Evolutionary conservation across 2,329 filamentous ascomycete genomes (phyloP), one percentile per base, ranked within the genome.

Genomic region (Colletotrichum sp.): DNA sequence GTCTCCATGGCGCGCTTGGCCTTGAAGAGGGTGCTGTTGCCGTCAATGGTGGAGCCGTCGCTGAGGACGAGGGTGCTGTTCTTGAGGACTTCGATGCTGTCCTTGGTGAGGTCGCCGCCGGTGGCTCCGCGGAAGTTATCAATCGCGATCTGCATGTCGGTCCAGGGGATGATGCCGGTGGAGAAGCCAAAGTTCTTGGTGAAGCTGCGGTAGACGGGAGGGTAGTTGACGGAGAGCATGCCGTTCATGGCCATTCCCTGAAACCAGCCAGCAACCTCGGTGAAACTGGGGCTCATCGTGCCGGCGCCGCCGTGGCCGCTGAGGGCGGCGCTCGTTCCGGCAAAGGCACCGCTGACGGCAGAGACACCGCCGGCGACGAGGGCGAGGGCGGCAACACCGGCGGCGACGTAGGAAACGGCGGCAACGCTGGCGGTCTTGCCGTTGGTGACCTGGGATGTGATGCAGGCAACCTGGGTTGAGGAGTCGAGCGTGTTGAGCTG

Each of bases 221-320:
- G 97, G 79, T 98, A 96, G 80, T 93, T 92, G 80, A 98, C 96
- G 76, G 95, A 98, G 83, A 98, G 90, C 97, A 99, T 99, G 79
- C 97, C 96, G 85, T 97, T 98, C 88, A 97, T 94, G 32, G 97
- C 96, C 89, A 99, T 94, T 66, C 94, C 93, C 85, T 99, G 96
- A 85, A 99, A 98, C 92, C 95, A 98, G 77, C 93, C 93, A 79
- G 98, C 90, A 64, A 98, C 93, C 81, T 98, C 95, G 60, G 90
- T 90, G 83, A 99, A 98, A 69, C 93, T 95, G 30, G 97, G 97
- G 80, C 95, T 97, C 55, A 93, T 88, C 13, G 93, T 90, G 3
- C 92, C 89, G 15, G 89, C 88, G 16, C 93, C 94, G 21, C 88
- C 88, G 24, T 90, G 90, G 75, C 89, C 89, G 57, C 86, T 85